Base-by-base conservation (phyloP, 2,329 filamentous ascomycete species). In the Hypoxylon sp. region DNA sequence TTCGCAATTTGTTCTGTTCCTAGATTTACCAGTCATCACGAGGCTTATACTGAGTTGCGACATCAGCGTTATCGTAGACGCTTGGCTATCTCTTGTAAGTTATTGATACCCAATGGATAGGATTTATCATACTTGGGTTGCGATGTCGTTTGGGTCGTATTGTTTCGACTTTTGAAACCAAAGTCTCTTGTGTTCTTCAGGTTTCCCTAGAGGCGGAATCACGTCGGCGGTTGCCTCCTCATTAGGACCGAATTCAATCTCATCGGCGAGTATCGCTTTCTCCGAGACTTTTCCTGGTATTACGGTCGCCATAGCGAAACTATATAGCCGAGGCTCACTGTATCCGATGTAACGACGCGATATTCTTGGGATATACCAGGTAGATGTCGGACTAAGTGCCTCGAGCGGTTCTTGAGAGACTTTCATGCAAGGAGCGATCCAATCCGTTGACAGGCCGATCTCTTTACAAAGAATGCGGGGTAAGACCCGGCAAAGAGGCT, bases 31-130 rank as follows among this genome's bases (percentile, higher is more conserved):
- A 74, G 47, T 74, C 68, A 32, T 66, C 65, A 19, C 66, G 68
- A 30, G 73, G 73, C 39, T 74, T 71, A 24, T 79, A 69, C 64
- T 82, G 80, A 26, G 77, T 76, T 8, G 75, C 78, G 2, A 77
- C 70, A 3, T 79, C 76, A 0, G 78, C 76, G 50, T 82, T 76
- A 41, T 83, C 81, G 50, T 76, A 83, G 5, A 83, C 80, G 2
- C 80, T 82, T 4, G 77, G 79, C 64, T 81, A 72, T 0, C 74
- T 78, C 41, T 43, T 3, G 2, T 67, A 2, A 56, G 37, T 41
- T n/a, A n/a, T n/a, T n/a, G n/a, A n/a, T n/a, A n/a, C n/a, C n/a
- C n/a, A 3, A 48, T 28, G 34, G 8, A n/a, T 2, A 11, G 39
- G 17, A 2, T 19, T 20, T 54, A 0, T 24, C 37, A 15, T 68